These are phyloP conservation scores for Pseudozyma tsukubaensis DNA, from an alignment of 1,284 basidiomycete species.

Conservation along the genomic window DNA sequence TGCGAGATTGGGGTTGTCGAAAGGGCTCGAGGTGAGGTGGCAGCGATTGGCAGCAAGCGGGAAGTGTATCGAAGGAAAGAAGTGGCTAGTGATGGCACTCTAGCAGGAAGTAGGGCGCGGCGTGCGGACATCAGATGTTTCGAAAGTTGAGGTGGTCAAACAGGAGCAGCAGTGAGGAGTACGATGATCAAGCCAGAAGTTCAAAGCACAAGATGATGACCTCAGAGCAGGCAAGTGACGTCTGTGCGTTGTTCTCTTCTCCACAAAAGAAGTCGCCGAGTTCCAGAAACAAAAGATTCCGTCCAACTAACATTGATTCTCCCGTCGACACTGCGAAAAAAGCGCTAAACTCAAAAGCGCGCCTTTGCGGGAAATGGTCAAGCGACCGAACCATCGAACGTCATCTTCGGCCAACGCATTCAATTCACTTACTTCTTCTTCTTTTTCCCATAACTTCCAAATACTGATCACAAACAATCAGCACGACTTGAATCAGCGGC, in stretches of 20 bases:
- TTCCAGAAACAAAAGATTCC: not conserved
- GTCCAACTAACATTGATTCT: constrained; percentile 2
- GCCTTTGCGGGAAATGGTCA: constrained; percentile 1
- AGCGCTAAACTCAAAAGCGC: not conserved
- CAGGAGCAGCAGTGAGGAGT: not conserved
- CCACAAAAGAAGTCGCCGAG: constrained; percentile 13
- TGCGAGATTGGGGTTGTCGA: not conserved
- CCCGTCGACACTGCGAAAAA: not conserved
- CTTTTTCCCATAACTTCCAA: not conserved
- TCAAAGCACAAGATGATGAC: constrained; percentile 10
- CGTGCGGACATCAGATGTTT: constrained; percentile 21
- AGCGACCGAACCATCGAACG: not conserved
- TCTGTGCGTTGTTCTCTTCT: constrained; percentile 13
- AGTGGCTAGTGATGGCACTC: constrained; percentile 12
- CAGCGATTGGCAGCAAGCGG: not conserved
- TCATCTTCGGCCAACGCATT: constrained; percentile 2
- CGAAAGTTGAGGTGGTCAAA: not conserved
- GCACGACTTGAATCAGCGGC: not conserved
- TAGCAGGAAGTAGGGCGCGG: constrained; percentile 5
- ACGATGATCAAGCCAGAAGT: constrained; percentile 1
- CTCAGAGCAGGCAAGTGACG: constrained; percentile 19
- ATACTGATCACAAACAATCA: not conserved
- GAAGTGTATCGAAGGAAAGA: not conserved
- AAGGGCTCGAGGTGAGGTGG: constrained; percentile 1
- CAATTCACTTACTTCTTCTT: not conserved